Evolutionary conservation across 306 rosid species (phyloP).

Genomic region (Heteromeles arbutifolia): DNA sequence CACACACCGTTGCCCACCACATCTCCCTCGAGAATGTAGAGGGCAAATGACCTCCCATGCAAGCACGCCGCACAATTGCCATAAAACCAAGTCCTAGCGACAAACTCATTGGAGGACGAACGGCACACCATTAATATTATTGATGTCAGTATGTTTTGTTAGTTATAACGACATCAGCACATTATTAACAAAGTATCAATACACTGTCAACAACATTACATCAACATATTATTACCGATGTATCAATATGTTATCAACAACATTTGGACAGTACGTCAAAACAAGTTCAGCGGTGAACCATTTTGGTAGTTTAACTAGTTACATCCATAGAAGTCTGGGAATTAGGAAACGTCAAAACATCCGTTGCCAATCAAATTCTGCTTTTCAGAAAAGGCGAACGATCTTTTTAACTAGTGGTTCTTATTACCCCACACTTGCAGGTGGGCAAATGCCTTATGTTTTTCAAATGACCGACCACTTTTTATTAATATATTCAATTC

Average conservation of each 20-base stretch:
- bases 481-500: background rate
- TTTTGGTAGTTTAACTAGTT: background rate
- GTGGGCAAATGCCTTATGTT: background rate
- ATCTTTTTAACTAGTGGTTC: slow-evolving; percentile 14
- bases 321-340: background rate
- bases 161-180: background rate
- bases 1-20: too few species aligned
- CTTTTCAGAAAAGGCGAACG: slow-evolving; percentile 23
- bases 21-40: too few species aligned
- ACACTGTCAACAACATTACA: too few species aligned
- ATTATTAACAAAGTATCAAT: too few species aligned
- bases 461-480: background rate
- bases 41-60: too few species aligned
- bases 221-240: too few species aligned
- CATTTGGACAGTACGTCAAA: too few species aligned
- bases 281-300: background rate
- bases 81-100: too few species aligned
- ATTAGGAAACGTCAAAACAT: slow-evolving; percentile 9
- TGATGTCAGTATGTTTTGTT: too few species aligned
- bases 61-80: too few species aligned
- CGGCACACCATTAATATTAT: too few species aligned
- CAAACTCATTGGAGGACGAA: too few species aligned
- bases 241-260: background rate
- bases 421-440: background rate
- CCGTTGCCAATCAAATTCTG: slow-evolving; percentile 9